Conservation (phyloP, 352 stramenopile species). For the Pythium utonaiense region DNA sequence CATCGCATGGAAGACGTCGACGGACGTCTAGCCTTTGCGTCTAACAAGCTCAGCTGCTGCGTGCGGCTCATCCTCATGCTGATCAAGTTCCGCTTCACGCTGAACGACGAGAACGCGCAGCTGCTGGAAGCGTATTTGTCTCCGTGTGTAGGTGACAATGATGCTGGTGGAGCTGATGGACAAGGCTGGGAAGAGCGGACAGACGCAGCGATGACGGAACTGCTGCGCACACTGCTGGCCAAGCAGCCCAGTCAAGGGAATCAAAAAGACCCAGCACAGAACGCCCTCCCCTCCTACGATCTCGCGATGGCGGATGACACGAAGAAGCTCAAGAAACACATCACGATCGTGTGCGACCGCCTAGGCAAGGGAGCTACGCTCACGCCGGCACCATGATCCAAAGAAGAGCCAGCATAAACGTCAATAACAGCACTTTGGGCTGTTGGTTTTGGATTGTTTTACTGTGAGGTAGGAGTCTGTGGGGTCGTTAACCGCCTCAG, state of each 20-base stretch:
- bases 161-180: constrained; percentile 32
- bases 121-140: constrained; percentile 70
- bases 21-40: constrained; percentile 40
- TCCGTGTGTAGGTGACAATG: constrained; percentile 51
- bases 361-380: constrained; percentile 77
- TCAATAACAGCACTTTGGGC: too few species aligned
- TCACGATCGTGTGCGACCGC: constrained; percentile 87
- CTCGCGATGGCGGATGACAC: constrained; percentile 75
- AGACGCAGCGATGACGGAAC: constrained; percentile 80
- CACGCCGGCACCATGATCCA: neutral
- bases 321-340: constrained; percentile 89
- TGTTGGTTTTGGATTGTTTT: neutral
- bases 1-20: constrained; percentile 68
- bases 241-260: constrained; percentile 41
- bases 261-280: constrained; percentile 13
- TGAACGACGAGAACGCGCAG: constrained; percentile 57
- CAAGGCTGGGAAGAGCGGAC: constrained; percentile 89
- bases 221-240: constrained; percentile 73
- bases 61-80: constrained; percentile 81
- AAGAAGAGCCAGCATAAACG: too few species aligned
- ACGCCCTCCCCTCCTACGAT: constrained; percentile 30
- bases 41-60: constrained; percentile 68
- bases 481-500: constrained; percentile 21
- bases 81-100: constrained; percentile 73
- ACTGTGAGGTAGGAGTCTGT: neutral